phyloP scores from a whole-genome alignment of 1,284 basidiomycete species.

The Uromyces viciae-fabae region DNA sequence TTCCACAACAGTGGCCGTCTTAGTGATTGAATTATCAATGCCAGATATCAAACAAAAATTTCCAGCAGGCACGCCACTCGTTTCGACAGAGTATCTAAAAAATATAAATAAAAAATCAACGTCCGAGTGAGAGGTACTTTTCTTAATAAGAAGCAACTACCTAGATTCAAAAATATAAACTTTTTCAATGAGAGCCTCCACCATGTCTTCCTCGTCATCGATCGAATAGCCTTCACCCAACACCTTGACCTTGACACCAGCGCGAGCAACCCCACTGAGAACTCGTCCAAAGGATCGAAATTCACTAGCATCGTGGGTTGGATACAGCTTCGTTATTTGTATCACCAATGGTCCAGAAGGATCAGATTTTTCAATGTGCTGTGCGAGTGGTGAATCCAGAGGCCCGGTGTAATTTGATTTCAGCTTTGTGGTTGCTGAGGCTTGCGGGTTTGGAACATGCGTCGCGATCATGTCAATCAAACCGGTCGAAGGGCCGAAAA shows the following conservation, averaged over 20 bases:
- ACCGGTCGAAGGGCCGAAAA: conserved; percentile 80
- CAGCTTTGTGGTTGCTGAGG: conserved; percentile 70
- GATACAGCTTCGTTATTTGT: conserved; percentile 88
- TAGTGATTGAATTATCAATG: conserved; percentile 87
- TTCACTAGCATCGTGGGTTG: conserved; percentile 88
- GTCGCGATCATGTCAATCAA: conserved; percentile 87
- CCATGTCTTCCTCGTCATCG: conserved; percentile 98
- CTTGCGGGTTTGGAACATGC: conserved; percentile 77
- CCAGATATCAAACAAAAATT: conserved; percentile 89
- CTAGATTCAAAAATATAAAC: conserved; percentile 86
- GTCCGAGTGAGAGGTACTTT: neutral
- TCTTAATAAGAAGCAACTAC: conserved; percentile 56
- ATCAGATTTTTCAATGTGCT: conserved; percentile 76
- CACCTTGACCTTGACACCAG: conserved; percentile 85
- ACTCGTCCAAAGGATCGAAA: conserved; percentile 95
- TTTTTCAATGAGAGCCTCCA: conserved; percentile 75
- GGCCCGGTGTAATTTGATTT: conserved; percentile 80
- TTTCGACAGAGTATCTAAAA: conserved; percentile 77
- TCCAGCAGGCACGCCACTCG: conserved; percentile 82
- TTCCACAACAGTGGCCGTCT: conserved; percentile 80
- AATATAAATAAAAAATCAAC: neutral
- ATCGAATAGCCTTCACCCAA: conserved; percentile 93
- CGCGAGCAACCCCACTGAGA: conserved; percentile 79
- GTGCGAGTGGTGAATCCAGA: conserved; percentile 70
- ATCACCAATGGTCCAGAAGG: conserved; percentile 83